Conservation (phyloP, 2,329 filamentous ascomycete species). For the Trichophaea hybrida region DNA sequence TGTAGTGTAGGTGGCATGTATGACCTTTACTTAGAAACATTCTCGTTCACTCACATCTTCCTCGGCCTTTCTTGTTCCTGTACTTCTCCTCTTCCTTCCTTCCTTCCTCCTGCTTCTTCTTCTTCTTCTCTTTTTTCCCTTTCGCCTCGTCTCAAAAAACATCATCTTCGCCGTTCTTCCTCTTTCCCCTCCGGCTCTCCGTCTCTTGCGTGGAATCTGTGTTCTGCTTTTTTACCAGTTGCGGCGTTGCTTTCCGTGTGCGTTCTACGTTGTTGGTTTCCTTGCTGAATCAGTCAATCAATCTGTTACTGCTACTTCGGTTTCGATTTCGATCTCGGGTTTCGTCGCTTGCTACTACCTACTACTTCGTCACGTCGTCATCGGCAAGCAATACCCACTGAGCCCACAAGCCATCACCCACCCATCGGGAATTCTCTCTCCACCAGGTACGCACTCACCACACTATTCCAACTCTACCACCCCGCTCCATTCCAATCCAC, state of each 20-base stretch:
- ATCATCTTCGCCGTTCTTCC: conserved; percentile 2
- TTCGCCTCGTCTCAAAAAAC: neutral
- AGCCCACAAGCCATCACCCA: neutral
- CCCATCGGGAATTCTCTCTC: neutral
- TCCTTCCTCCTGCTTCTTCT: neutral
- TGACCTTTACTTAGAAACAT: neutral
- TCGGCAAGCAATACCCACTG: neutral
- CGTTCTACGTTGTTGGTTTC: conserved; percentile 1
- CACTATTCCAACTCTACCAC: neutral
- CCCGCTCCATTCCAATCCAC: neutral
- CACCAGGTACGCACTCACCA: neutral
- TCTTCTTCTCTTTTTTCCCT: conserved; percentile 3
- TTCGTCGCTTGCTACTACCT: neutral
- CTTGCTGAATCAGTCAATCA: neutral
- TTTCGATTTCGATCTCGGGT: neutral
- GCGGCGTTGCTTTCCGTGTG: conserved; percentile 9
- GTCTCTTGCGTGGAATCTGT: conserved; percentile 1
- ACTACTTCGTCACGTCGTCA: neutral
- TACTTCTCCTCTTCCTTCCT: conserved; percentile 1
- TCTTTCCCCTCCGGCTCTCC: neutral
- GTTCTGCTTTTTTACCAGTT: conserved; percentile 5
- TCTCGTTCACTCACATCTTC: neutral
- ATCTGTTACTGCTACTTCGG: neutral
- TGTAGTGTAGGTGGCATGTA: neutral
- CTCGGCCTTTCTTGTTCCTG: neutral